Base-by-base conservation (phyloP, 2,329 filamentous ascomycete genomes). In the Sclerotinia spermophila region DNA sequence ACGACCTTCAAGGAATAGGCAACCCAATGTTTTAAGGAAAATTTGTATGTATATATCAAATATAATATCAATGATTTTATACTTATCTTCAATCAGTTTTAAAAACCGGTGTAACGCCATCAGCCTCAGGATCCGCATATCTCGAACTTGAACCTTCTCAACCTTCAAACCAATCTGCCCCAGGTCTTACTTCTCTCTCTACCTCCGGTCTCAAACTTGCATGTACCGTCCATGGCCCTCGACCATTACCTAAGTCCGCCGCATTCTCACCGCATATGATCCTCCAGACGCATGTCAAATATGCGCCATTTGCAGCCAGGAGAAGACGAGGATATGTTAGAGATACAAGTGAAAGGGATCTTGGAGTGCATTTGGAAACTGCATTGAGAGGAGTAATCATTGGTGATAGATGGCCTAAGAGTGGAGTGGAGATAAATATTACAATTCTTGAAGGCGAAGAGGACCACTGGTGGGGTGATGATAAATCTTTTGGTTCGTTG, bases 371-470 rank as follows among this genome's bases (percentile, higher is more conserved):
- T 79, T 84, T 99, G 4, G 94, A 98, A 81, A 95, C 93, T 24
- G 94, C 96, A 38, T 84, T 99, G 66, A 88, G 94, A 45, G 95
- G 95, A 1, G 92, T 93, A 11, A 89, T 98, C 66, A 95, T 98
- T 78, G 94, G 93, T 21, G 94, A 97, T 79, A 86, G 95, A 71
- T 99, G 95, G 93, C 96, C 96, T n/a, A 99, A 99, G 84, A 97
- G 93, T 80, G 94, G 93, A 59, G 90, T 97, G n/a, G 96, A 99
- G 79, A 90, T 99, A 55, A 90, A 97, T 27, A 89, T 99, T 64
- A 97, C 94, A 0, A 89, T 99, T 64, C 84, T 99, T 27, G 96
- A 99, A 82, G 95, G 93, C 4, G 96, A 98, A 78, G 93, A 97
- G 79, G 91, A 95, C 76, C 83, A 84, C 48, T 89, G 87, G 85